Evolutionary conservation across 2,329 filamentous ascomycete genomes (phyloP).

Genomic region (Simplicillium aogashimaense): DNA sequence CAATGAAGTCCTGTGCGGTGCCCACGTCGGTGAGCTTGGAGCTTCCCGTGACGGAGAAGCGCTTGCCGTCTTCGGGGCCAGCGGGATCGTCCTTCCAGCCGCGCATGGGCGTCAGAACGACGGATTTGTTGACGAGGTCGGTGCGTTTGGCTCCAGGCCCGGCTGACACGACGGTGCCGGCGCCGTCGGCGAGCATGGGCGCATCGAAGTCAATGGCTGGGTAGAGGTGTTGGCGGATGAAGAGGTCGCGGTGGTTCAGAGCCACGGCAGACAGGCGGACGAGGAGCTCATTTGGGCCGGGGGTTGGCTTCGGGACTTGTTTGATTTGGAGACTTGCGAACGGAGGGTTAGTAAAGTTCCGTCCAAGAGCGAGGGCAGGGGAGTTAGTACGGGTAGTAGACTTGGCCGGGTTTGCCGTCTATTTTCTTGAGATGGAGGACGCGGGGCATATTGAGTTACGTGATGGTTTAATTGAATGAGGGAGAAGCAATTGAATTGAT

Average conservation of each 20-base stretch:
- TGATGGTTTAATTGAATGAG: too few species aligned
- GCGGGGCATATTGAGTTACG: conserved; percentile 31
- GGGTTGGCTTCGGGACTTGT: conserved; percentile 51
- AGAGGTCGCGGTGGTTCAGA: conserved; percentile 91
- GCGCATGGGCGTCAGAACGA: conserved; percentile 67
- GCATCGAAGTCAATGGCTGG: conserved; percentile 71
- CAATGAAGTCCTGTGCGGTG: conserved; percentile 64
- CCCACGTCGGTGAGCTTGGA: conserved; percentile 53
- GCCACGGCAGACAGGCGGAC: conserved; percentile 69
- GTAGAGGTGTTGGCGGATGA: conserved; percentile 87
- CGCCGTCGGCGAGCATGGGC: conserved; percentile 76
- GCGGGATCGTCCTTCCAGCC: conserved; percentile 66
- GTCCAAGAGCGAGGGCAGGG: neutral
- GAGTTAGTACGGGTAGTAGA: conserved; percentile 63
- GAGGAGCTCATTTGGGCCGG: conserved; percentile 58
- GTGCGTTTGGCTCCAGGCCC: conserved; percentile 35
- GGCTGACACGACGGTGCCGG: conserved; percentile 58
- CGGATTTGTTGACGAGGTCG: conserved; percentile 50
- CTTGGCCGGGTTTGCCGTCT: conserved; percentile 73
- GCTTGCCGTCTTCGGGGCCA: conserved; percentile 56
- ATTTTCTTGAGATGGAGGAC: conserved; percentile 57
- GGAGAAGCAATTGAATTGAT: too few species aligned
- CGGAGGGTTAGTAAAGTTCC: neutral
- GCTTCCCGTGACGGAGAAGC: conserved; percentile 60
- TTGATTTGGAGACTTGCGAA: conserved; percentile 44